Evolutionary conservation across 176 grass and related monocot species (phyloP).

Genomic region (Carex littledalei): DNA sequence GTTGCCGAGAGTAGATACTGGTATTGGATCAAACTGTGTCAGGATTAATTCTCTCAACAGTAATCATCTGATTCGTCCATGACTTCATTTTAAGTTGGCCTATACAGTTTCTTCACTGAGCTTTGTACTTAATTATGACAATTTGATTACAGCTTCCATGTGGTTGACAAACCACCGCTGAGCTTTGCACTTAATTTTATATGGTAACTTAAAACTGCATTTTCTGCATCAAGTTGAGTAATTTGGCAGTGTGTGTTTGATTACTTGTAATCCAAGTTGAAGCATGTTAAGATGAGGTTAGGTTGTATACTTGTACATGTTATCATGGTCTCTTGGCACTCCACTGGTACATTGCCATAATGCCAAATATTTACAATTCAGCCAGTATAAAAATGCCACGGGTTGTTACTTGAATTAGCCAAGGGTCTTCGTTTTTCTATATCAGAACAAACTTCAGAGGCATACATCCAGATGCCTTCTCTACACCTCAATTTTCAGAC

Average conservation of each 20-base stretch:
- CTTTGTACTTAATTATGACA: not conserved
- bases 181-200: not conserved
- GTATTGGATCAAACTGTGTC: not conserved
- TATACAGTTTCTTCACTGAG: not conserved
- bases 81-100: not conserved
- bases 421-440: not conserved
- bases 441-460: not conserved
- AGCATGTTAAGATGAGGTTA: not conserved
- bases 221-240: too few relatives aligned
- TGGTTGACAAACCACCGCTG: too few relatives aligned
- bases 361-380: too few relatives aligned
- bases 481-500: too few relatives aligned
- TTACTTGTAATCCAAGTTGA: not conserved
- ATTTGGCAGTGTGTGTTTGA: too few relatives aligned
- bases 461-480: too few relatives aligned
- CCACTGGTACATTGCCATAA: too few relatives aligned
- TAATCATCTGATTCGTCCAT: not conserved
- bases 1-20: not conserved
- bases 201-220: too few relatives aligned
- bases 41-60: not conserved
- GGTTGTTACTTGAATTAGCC: not conserved
- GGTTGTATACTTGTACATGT: not conserved
- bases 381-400: not conserved
- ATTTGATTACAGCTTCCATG: not conserved
- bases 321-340: not conserved